phyloP scores from a whole-genome alignment of 176 grass and related monocot genomes.

The Luzula sylvatica region DNA sequence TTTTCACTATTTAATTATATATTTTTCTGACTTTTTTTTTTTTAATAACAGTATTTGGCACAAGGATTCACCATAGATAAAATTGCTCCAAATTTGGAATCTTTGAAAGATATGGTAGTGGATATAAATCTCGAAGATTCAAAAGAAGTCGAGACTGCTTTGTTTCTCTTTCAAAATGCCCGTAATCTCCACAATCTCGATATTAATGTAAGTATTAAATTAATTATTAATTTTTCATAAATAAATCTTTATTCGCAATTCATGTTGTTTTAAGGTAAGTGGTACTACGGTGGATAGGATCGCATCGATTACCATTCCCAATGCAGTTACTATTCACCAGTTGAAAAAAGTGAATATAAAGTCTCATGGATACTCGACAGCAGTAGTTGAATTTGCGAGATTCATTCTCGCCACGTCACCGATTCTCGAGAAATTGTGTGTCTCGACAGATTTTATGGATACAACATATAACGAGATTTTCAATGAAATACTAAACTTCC shows the following conservation, averaged over 20 bases:
- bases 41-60: conserved; percentile 12
- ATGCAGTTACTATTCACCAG: not conserved
- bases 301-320: not conserved
- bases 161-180: not conserved
- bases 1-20: not conserved
- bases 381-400: not conserved
- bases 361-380: not conserved
- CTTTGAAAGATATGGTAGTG: conserved; percentile 15
- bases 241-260: not conserved
- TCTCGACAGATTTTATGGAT: too few relatives aligned
- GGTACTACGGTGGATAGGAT: not conserved
- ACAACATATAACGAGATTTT: too few relatives aligned
- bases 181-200: conserved; percentile 6
- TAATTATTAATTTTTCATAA: not conserved
- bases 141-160: not conserved
- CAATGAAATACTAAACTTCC: too few relatives aligned
- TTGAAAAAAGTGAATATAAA: not conserved
- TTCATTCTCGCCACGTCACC: not conserved
- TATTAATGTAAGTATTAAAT: conserved; percentile 8
- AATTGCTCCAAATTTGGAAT: not conserved
- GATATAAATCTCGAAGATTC: not conserved
- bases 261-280: conserved; percentile 8
- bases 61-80: conserved; percentile 1
- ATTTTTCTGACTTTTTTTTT: not conserved
- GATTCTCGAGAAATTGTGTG: conserved; percentile 7